Evolutionary conservation across 1,139 yeast genomes (phyloP), one percentile per base, ranked within the genome.

Genomic region (Kluyveromyces sp.): DNA sequence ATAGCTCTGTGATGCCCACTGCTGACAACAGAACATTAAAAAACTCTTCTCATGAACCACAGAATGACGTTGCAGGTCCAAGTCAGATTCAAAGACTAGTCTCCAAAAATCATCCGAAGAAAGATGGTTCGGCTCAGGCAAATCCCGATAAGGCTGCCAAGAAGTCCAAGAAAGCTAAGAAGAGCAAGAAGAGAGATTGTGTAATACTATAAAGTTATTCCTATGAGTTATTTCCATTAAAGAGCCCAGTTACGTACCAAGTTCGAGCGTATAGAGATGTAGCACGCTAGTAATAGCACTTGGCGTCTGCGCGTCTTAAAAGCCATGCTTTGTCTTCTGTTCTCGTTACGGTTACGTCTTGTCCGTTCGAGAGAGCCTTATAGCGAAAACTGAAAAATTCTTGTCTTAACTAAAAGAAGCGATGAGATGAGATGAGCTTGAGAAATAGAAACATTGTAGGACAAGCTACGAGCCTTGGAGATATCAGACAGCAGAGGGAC

Each of bases 391-490:
- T 33, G 36, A 18, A 33, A 33, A 33, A 18, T 11, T 11, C 18
- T 15, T 6, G n/a, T 19, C 6, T 8, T 6, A 19, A 17, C n/a
- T n/a, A n/a, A n/a, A n/a, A 15, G 18, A 12, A 15, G 26, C 13
- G 36, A 19, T 19, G 36, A 33, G 36, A 33, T 33, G 36, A 3
- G 36, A 19, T 19, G 26, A 22, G 26, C 9, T 22, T 22, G 26
- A 22, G 9, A 9, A 22, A 22, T 38, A 36, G 41, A 38, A 16
- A 31, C 12, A 15, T n/a, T 74, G 2, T 83, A n/a, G n/a, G n/a
- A n/a, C n/a, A n/a, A n/a, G n/a, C n/a, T n/a, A n/a, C n/a, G n/a
- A n/a, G n/a, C n/a, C n/a, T n/a, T n/a, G n/a, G n/a, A n/a, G n/a
- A n/a, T n/a, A n/a, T n/a, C n/a, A n/a, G n/a, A n/a, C n/a, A n/a